Conservation (phyloP, 768 basidiomycete genomes). For the Russula sp. region DNA sequence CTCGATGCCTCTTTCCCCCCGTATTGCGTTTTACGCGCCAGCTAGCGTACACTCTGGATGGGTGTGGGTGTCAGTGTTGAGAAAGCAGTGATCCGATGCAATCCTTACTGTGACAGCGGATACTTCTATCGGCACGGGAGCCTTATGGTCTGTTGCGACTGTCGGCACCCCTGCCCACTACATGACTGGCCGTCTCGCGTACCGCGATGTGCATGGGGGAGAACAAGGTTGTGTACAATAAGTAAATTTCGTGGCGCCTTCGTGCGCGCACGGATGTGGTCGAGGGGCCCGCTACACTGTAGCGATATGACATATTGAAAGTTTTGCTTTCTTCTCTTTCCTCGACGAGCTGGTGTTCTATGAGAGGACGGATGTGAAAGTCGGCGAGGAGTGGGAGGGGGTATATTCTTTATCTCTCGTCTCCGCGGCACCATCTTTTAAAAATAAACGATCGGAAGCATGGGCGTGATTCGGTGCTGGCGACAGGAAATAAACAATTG, state of each 20-base stretch:
- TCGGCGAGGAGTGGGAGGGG: background rate
- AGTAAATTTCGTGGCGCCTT: background rate
- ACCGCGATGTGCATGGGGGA: background rate
- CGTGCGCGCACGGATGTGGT: constrained; percentile 11
- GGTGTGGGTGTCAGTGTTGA: background rate
- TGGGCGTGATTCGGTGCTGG: background rate
- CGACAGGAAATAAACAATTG: constrained; percentile 1
- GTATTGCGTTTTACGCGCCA: background rate
- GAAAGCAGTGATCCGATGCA: background rate
- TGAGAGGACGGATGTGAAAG: background rate
- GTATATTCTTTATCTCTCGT: background rate
- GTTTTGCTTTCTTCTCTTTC: background rate
- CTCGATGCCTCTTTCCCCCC: background rate
- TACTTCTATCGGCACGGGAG: no score
- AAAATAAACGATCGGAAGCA: background rate
- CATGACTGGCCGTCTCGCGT: background rate
- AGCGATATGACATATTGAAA: constrained; percentile 9
- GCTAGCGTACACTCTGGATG: background rate
- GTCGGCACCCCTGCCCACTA: background rate
- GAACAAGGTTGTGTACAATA: background rate
- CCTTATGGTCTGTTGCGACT: background rate
- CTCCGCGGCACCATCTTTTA: background rate
- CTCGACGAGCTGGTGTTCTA: background rate
- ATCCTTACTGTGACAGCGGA: background rate
- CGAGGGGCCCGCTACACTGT: constrained; percentile 22